These are phyloP conservation scores for Colletotrichum limetticola DNA, from an alignment of 2,329 filamentous ascomycete genomes.

Conservation along the genomic window DNA sequence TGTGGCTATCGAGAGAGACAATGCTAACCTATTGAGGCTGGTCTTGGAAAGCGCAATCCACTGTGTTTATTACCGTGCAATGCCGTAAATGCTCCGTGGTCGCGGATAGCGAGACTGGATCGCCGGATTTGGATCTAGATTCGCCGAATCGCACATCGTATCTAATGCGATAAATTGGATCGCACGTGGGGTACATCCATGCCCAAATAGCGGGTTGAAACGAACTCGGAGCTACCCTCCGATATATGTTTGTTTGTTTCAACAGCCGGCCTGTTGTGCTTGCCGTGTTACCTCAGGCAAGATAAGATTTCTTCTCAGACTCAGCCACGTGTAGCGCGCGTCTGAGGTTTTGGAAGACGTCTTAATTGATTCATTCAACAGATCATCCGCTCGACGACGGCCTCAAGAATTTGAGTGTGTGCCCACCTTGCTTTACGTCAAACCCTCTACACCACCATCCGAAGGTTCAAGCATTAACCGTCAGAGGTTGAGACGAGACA, in stretches of 20 bases:
- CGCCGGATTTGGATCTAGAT: no score
- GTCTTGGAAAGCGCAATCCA: no score
- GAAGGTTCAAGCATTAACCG: no score
- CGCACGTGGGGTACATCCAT: not conserved
- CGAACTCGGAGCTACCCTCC: not conserved
- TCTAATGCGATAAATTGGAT: not conserved
- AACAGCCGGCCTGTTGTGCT: not conserved
- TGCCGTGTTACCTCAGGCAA: not conserved
- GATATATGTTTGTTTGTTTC: not conserved
- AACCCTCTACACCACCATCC: no score
- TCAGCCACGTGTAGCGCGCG: not conserved
- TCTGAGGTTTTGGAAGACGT: not conserved
- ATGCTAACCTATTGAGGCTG: no score
- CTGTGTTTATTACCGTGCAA: no score
- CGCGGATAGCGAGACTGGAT: no score
- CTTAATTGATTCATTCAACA: not conserved
- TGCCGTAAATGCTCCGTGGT: no score
- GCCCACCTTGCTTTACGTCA: no score
- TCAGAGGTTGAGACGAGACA: not conserved
- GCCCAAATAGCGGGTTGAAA: not conserved
- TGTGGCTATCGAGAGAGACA: no score
- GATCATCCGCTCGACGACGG: not conserved
- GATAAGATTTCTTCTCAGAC: not conserved
- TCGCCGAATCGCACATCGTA: no score
- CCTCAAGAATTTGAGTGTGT: not conserved